Percentiles rank a stretch among this genome's conserved stretches.
Conservation (phyloP, 148 eudicot species). For the Chenopodium suecicum region DNA sequence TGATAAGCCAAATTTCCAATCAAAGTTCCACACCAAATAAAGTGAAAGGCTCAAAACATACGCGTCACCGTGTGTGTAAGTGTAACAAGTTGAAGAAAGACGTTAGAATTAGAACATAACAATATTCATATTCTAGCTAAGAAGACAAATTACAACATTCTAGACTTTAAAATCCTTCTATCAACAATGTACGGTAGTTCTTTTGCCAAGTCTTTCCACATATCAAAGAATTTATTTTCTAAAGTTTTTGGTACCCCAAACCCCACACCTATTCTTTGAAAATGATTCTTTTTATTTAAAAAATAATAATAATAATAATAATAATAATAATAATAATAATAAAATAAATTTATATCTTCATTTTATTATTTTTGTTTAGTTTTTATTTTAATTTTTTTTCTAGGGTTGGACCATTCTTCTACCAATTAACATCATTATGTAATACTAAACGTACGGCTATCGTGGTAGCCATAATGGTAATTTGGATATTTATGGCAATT, state of each 20-base stretch:
- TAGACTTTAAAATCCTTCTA: background rate
- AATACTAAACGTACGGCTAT: background rate
- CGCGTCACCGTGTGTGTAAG: background rate
- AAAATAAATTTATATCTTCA: too few relatives aligned
- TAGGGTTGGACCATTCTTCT: background rate
- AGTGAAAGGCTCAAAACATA: background rate
- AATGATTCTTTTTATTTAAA: background rate
- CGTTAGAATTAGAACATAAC: background rate
- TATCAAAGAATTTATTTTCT: background rate
- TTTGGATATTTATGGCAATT: background rate
- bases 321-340: too few relatives aligned
- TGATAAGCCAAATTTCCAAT: background rate
- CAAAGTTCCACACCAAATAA: background rate
- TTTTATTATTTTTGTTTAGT: too few relatives aligned
- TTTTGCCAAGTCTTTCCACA: conserved; percentile 21
- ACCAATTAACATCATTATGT: background rate
- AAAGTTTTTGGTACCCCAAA: conserved; percentile 3
- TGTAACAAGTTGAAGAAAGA: background rate
- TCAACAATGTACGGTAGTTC: conserved; percentile 16
- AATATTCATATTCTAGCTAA: background rate
- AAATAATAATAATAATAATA: too few relatives aligned
- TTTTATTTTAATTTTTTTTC: background rate
- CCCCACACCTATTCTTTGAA: background rate
- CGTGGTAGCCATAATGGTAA: conserved; percentile 12
- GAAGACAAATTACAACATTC: conserved; percentile 13